A percentile compares a stretch with the other conserved stretches of the same genome.
Conservation (phyloP, 1,284 basidiomycete genomes). For the Erythrobasidium hasegawianum region DNA sequence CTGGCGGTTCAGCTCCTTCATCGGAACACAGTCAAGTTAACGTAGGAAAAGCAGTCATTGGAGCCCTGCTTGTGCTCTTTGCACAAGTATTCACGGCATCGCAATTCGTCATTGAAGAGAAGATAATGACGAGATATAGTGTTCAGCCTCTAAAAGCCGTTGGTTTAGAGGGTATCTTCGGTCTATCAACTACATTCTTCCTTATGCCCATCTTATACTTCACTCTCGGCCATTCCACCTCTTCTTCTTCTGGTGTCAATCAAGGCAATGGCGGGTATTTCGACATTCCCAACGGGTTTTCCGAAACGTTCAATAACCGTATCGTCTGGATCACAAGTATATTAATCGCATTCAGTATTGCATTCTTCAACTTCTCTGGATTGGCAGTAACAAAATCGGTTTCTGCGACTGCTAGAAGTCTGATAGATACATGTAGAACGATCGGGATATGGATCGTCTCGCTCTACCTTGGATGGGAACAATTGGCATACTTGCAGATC, state of each 20-base stretch:
- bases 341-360: conserved; percentile 59
- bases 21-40: conserved; percentile 56
- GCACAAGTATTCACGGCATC: conserved; percentile 76
- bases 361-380: conserved; percentile 95
- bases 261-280: conserved; percentile 73
- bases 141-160: conserved; percentile 89
- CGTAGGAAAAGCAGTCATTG: conserved; percentile 50
- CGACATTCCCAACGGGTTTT: conserved; percentile 83
- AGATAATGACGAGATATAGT: conserved; percentile 80
- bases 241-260: conserved; percentile 22
- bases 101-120: conserved; percentile 86
- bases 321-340: conserved; percentile 72
- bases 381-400: conserved; percentile 71
- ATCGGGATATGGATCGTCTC: conserved; percentile 87
- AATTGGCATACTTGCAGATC: conserved; percentile 79
- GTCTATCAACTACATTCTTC: conserved; percentile 69
- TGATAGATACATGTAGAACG: conserved; percentile 94
- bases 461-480: conserved; percentile 87
- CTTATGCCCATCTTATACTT: conserved; percentile 67
- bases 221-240: conserved; percentile 49
- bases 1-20: conserved; percentile 16
- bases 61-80: conserved; percentile 86
- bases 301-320: conserved; percentile 77
- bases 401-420: conserved; percentile 51
- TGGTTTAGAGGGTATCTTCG: conserved; percentile 90